Evolutionary conservation across 352 stramenopile genomes (phyloP), one percentile per base, ranked within the genome.

Genomic region (Aphanomyces cochlioides): DNA sequence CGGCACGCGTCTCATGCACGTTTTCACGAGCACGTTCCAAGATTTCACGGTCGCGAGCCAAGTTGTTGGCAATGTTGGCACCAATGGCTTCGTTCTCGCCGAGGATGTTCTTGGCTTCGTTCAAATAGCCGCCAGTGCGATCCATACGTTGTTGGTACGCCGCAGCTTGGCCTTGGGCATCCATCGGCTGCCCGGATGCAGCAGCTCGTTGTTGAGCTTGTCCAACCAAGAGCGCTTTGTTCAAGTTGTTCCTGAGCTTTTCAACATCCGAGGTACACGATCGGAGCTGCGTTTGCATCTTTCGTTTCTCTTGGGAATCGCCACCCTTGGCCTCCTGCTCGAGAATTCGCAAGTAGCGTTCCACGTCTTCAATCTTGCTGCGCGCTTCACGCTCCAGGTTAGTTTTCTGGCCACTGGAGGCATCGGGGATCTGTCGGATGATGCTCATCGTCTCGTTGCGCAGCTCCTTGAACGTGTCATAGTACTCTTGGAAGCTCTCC

Each of bases 181-280:
- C 59, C 59, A 67, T 67, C 0, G 47, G 19, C 34, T 17, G n/a
- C 3, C 10, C 39, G 6, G 41, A 17, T 8, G n/a, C 48, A 8
- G 61, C 38, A 13, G 28, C 77, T 5, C 85, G 85, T 74, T 93
- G 81, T 65, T 90, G 80, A 57, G 82, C 90, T 64, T 87, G 79
- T 28, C 75, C 83, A 56, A 93, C 81, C 50, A 95, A 79, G 67
- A 90, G 87, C 41, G 83, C 84, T 56, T 82, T 82, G 38, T 93
- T 81, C 12, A 95, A 67, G 57, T 83, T 84, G 12, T 84, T 87
- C 73, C 92, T 91, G 68, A 95, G 85, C 75, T 93, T 92, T 61
- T 95, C 87, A 39, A 95, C 72, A 53, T 91, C 81, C 48, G 87
- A 95, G 72, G 91, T 92, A 74, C 88, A 88, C 28, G 77, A 89